A percentile compares a stretch with the other conserved stretches of the same genome.
These are phyloP conservation scores for Periconia macrospinosa DNA, from an alignment of 2,329 filamentous ascomycete species.

Conservation along the genomic window DNA sequence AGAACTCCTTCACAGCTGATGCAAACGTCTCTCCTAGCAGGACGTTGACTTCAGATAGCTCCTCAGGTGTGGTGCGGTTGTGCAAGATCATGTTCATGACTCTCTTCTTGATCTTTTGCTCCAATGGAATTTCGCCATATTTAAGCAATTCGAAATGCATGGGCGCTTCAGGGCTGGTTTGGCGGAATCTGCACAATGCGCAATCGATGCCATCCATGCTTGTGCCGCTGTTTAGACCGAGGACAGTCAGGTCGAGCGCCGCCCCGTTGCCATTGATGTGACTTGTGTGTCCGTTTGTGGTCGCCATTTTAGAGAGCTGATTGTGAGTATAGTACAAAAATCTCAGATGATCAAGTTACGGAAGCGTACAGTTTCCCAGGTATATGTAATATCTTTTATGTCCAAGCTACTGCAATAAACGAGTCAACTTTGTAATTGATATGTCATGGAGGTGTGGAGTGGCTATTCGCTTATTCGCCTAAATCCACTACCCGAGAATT, in stretches of 20 bases:
- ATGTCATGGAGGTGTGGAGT: too few species aligned
- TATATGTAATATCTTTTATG: too few species aligned
- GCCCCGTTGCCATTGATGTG: slow-evolving; percentile 10
- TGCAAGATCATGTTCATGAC: slow-evolving; percentile 63
- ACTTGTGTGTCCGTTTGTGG: too few species aligned
- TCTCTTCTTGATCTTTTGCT: slow-evolving; percentile 58
- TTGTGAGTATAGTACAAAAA: too few species aligned
- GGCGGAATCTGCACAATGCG: slow-evolving; percentile 58
- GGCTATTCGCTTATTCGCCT: too few species aligned
- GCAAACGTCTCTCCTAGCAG: slow-evolving; percentile 62
- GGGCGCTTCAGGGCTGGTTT: slow-evolving; percentile 53
- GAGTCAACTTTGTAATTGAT: too few species aligned
- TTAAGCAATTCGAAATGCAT: slow-evolving; percentile 62
- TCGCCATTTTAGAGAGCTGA: too few species aligned
- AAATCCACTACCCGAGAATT: too few species aligned
- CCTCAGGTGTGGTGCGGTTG: slow-evolving; percentile 58
- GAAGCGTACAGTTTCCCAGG: too few species aligned
- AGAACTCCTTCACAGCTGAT: slow-evolving; percentile 54
- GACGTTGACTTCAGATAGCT: slow-evolving; percentile 62
- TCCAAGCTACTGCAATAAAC: too few species aligned
- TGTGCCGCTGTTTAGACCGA: slow-evolving; percentile 59
- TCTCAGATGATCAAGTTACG: too few species aligned
- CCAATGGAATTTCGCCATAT: slow-evolving; percentile 59
- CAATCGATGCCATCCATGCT: slow-evolving; percentile 63
- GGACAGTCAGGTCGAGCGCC: slow-evolving; percentile 54